A percentile compares a stretch with the other conserved stretches of the same genome.
Conservation (phyloP, 768 basidiomycete genomes). For the Mycena vitilis region DNA sequence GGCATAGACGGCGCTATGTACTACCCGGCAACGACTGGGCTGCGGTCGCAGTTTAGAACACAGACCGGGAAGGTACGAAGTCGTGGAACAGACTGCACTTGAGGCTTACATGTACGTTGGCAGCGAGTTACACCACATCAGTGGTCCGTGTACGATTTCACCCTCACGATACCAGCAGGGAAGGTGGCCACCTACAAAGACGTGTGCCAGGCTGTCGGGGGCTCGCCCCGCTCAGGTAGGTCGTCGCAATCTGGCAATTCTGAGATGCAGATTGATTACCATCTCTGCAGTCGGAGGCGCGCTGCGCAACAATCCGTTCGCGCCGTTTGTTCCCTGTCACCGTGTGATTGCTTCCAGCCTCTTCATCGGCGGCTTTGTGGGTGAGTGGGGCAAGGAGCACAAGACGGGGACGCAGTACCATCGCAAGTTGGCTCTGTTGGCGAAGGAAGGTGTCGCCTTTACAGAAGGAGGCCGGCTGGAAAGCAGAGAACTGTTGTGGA, state of each 20-base stretch:
- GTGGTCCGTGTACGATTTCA: slow-evolving; percentile 72
- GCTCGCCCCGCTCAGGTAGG: slow-evolving; percentile 75
- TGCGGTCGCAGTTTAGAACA: slow-evolving; percentile 48
- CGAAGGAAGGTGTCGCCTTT: slow-evolving; percentile 66
- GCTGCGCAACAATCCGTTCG: slow-evolving; percentile 73
- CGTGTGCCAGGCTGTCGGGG: slow-evolving; percentile 61
- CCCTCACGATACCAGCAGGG: slow-evolving; percentile 59
- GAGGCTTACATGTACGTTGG: neutral
- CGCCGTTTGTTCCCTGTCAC: slow-evolving; percentile 76
- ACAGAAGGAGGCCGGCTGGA: slow-evolving; percentile 56
- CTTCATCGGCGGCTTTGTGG: slow-evolving; percentile 72
- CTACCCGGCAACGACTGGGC: slow-evolving; percentile 42
- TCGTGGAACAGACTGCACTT: neutral
- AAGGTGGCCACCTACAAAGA: slow-evolving; percentile 69
- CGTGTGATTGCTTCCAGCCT: slow-evolving; percentile 72
- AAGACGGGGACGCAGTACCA: slow-evolving; percentile 55
- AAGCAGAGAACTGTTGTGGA: slow-evolving; percentile 31
- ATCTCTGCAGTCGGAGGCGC: slow-evolving; percentile 66
- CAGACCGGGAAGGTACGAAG: slow-evolving; percentile 49
- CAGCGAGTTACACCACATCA: slow-evolving; percentile 64
- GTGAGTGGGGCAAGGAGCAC: slow-evolving; percentile 66
- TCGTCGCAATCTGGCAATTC: neutral
- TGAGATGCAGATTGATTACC: neutral
- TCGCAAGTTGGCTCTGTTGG: slow-evolving; percentile 62
- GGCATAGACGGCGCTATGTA: slow-evolving; percentile 28